Conservation (phyloP, 768 basidiomycete species). For the Russula abietina region DNA sequence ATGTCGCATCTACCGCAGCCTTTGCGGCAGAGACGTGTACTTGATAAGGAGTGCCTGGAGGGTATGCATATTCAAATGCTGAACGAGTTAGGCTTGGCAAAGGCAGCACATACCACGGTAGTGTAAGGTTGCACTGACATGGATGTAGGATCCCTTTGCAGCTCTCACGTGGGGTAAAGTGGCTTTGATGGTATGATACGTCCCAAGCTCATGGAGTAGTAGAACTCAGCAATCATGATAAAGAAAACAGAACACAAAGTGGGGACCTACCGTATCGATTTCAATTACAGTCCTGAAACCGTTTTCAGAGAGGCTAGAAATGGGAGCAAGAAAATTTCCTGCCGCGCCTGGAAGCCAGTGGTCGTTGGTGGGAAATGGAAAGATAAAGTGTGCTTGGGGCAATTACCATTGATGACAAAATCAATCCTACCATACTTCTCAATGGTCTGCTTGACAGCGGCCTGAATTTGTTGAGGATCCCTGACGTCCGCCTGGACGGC, state of each 20-base stretch:
- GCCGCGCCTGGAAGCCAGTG: constrained; percentile 61
- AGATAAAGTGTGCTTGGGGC: not conserved
- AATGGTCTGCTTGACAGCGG: constrained; percentile 70
- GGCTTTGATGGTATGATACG: constrained; percentile 92
- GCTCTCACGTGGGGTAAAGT: constrained; percentile 69
- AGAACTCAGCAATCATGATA: not conserved
- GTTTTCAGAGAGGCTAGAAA: constrained; percentile 77
- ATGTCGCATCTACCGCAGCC: constrained; percentile 87
- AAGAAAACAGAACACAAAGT: not conserved
- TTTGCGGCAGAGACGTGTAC: constrained; percentile 88
- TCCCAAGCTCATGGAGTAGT: constrained; percentile 59
- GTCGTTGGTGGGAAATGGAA: not conserved
- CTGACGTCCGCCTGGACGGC: constrained; percentile 79
- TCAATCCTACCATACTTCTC: constrained; percentile 82
- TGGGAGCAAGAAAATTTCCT: constrained; percentile 91
- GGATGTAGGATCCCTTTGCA: constrained; percentile 75
- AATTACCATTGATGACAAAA: constrained; percentile 87
- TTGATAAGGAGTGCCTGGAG: constrained; percentile 65
- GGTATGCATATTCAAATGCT: not conserved
- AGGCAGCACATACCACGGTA: constrained; percentile 51
- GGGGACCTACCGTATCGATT: constrained; percentile 72
- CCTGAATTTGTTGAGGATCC: constrained; percentile 60
- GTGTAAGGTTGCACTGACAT: constrained; percentile 86
- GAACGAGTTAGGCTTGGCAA: not conserved
- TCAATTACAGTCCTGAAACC: constrained; percentile 90